These are phyloP conservation scores for Lasiodiplodia citricola DNA, from an alignment of 2,329 filamentous ascomycete genomes.

Conservation along the genomic window DNA sequence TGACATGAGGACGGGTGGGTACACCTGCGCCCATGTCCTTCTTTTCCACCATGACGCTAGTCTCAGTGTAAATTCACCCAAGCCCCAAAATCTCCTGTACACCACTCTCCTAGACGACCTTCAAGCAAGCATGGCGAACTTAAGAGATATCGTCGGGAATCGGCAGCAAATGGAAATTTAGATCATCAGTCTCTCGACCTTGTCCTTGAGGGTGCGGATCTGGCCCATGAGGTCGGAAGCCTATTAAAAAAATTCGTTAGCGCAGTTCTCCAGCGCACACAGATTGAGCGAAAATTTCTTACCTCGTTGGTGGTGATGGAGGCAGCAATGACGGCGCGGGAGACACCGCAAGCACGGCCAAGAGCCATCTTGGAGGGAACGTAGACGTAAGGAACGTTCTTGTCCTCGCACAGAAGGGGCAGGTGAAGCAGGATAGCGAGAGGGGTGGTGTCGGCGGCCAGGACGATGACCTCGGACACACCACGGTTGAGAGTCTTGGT, in stretches of 20 bases:
- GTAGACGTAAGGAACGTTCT: constrained; percentile 75
- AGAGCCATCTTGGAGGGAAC: constrained; percentile 85
- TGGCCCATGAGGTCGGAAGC: constrained; percentile 76
- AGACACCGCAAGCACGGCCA: constrained; percentile 88
- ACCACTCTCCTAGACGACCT: neutral
- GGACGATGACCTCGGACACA: constrained; percentile 85
- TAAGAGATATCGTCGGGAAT: neutral
- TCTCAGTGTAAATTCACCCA: neutral
- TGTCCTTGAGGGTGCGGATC: constrained; percentile 88
- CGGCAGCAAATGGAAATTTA: constrained; percentile 45
- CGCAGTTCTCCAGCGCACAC: neutral
- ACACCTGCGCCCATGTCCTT: neutral
- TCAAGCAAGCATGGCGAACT: neutral
- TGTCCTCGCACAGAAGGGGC: constrained; percentile 84
- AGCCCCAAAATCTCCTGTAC: neutral
- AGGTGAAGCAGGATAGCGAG: constrained; percentile 76
- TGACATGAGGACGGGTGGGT: neutral
- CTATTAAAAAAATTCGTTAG: constrained; percentile 3
- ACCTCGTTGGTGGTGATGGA: constrained; percentile 74
- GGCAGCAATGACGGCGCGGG: constrained; percentile 82
- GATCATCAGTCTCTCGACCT: constrained; percentile 95
- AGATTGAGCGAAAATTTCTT: neutral
- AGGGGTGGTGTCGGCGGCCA: constrained; percentile 86
- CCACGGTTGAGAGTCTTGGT: constrained; percentile 93
- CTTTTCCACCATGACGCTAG: neutral